Evolutionary conservation across 495 filamentous ascomycete genomes (phyloP).

Genomic region (Penicillium canescens): DNA sequence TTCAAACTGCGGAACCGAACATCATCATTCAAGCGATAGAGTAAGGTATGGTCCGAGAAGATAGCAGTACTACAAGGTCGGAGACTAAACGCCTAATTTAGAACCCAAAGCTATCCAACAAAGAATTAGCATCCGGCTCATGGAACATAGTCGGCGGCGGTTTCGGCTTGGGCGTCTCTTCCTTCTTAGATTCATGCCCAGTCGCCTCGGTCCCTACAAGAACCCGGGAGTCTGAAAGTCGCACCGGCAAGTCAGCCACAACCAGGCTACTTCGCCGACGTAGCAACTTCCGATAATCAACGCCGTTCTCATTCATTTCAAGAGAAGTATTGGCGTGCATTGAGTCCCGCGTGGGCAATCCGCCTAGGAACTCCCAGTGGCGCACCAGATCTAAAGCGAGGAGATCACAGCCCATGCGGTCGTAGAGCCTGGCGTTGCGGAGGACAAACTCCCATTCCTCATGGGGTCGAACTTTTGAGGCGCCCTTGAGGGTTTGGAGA

Average conservation of each 20-base stretch:
- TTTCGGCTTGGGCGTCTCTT: conserved; percentile 52
- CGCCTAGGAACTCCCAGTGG: conserved; percentile 81
- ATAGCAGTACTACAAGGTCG: background rate
- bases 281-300: conserved; percentile 68
- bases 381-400: conserved; percentile 80
- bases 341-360: conserved; percentile 30
- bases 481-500: conserved; percentile 80
- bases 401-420: conserved; percentile 95
- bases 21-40: background rate
- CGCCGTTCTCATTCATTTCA: conserved; percentile 39
- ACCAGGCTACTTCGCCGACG: conserved; percentile 74
- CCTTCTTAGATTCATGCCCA: conserved; percentile 4
- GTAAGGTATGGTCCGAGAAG: background rate
- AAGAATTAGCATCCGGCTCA: conserved; percentile 83
- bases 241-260: conserved; percentile 71
- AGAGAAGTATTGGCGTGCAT: conserved; percentile 18
- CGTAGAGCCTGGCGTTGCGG: conserved; percentile 84
- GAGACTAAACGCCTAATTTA: conserved; percentile 13
- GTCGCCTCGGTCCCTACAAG: conserved; percentile 19
- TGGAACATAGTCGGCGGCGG: conserved; percentile 79
- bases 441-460: conserved; percentile 90
- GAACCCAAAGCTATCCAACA: conserved; percentile 81
- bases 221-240: conserved; percentile 10
- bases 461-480: conserved; percentile 73
- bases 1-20: too few relatives aligned